phyloP scores from a whole-genome alignment of 768 basidiomycete genomes.

The Trametes coccinea region DNA sequence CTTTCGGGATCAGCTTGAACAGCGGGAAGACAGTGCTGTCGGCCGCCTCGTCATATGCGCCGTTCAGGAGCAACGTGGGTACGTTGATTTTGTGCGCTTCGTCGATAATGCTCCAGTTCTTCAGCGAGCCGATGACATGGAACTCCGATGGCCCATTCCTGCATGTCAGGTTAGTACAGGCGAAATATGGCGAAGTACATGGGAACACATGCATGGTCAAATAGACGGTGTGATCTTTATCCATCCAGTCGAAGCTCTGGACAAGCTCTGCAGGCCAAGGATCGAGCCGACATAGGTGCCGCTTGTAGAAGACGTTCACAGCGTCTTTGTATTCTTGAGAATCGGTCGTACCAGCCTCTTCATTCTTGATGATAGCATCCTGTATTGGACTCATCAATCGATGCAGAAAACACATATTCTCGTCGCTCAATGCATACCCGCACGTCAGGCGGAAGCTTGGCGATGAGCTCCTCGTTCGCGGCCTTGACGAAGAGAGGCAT shows the following conservation, averaged over 20 bases:
- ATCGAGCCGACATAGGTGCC: conserved; percentile 44
- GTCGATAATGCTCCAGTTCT: conserved; percentile 49
- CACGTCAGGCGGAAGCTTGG: conserved; percentile 36
- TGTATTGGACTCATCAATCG: background rate
- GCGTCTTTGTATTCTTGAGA: conserved; percentile 47
- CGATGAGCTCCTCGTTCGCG: conserved; percentile 33
- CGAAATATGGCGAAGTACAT: background rate
- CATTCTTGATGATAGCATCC: conserved; percentile 38
- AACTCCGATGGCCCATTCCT: conserved; percentile 39
- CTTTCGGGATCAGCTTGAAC: conserved; percentile 40
- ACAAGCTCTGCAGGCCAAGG: conserved; percentile 46
- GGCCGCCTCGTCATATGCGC: conserved; percentile 41
- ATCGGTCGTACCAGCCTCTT: conserved; percentile 44
- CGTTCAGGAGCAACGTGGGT: conserved; percentile 40
- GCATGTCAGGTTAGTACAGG: background rate
- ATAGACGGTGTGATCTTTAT: conserved; percentile 50
- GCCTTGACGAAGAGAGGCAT: conserved; percentile 37
- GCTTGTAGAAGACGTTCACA: conserved; percentile 42
- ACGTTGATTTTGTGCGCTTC: conserved; percentile 42
- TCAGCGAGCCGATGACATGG: conserved; percentile 41
- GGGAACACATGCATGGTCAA: conserved; percentile 42
- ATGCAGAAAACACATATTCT: conserved; percentile 11
- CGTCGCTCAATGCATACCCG: conserved; percentile 27
- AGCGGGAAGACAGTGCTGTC: conserved; percentile 40
- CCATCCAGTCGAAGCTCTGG: conserved; percentile 35